Percentiles rank a stretch among this genome's conserved stretches.
Evolutionary conservation across 1,284 basidiomycete species (phyloP).

Genomic region (Anthracocystis setariae): DNA sequence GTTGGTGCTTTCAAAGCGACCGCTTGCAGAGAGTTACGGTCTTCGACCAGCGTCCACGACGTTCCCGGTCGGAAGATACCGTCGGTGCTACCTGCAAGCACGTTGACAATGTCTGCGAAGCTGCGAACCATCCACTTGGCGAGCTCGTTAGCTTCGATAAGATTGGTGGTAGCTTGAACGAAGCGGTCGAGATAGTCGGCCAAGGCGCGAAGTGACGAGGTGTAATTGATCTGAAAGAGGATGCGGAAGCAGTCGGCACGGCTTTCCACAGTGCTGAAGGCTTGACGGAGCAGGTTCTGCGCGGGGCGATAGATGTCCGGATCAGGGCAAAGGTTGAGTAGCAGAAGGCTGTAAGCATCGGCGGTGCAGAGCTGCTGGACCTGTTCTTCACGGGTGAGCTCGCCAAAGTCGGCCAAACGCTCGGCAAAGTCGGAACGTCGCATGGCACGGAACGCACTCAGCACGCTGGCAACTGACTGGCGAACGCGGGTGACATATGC

Average conservation of each 20-base stretch:
- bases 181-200: slow-evolving; percentile 49
- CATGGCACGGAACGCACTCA: slow-evolving; percentile 38
- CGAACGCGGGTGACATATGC: slow-evolving; percentile 42
- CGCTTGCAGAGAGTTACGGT: slow-evolving; percentile 23
- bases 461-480: slow-evolving; percentile 35
- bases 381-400: slow-evolving; percentile 38
- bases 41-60: slow-evolving; percentile 49
- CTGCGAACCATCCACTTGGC: slow-evolving; percentile 61
- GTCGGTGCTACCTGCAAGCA: slow-evolving; percentile 60
- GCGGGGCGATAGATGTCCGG: slow-evolving; percentile 51
- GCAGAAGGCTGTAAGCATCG: slow-evolving; percentile 43
- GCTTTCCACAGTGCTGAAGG: slow-evolving; percentile 52
- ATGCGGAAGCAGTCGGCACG: slow-evolving; percentile 59
- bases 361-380: slow-evolving; percentile 49
- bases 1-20: slow-evolving; percentile 47
- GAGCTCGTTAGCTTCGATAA: slow-evolving; percentile 56
- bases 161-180: slow-evolving; percentile 27
- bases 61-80: slow-evolving; percentile 62
- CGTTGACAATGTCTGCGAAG: slow-evolving; percentile 63
- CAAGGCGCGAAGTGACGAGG: slow-evolving; percentile 40
- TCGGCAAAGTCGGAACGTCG: slow-evolving; percentile 39
- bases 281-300: slow-evolving; percentile 54
- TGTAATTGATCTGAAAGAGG: slow-evolving; percentile 50
- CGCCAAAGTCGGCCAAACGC: slow-evolving; percentile 47
- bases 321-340: slow-evolving; percentile 55